Conservation (phyloP, 179 eudicot genomes). For the Spergularia azorica region DNA sequence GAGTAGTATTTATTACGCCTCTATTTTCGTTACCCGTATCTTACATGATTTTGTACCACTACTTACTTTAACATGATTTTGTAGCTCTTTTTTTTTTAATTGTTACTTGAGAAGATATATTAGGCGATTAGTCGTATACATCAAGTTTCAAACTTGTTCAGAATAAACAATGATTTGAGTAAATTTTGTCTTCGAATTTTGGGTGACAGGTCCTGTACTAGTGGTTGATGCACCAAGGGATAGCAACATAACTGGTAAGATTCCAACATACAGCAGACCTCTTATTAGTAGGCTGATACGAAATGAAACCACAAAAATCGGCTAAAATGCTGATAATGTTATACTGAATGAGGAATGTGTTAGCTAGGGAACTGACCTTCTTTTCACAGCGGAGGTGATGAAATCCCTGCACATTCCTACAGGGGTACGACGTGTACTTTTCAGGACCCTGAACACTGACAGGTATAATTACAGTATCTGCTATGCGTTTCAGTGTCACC, state of each 20-base stretch:
- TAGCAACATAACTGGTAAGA: constrained; percentile 72
- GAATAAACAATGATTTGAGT: no score
- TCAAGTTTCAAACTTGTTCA: not conserved
- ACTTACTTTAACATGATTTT: not conserved
- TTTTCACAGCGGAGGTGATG: constrained; percentile 74
- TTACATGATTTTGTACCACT: no score
- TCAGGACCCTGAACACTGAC: constrained; percentile 86
- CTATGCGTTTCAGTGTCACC: not conserved
- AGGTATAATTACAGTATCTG: constrained; percentile 38
- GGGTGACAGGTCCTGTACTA: constrained; percentile 65
- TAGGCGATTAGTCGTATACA: no score
- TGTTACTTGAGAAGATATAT: not conserved
- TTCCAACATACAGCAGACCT: not conserved
- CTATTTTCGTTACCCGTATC: no score
- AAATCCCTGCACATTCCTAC: constrained; percentile 72
- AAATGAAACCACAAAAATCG: no score
- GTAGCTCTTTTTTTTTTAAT: not conserved
- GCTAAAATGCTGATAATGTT: no score
- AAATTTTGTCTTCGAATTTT: not conserved
- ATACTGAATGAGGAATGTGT: not conserved
- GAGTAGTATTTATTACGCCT: not conserved
- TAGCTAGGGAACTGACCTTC: not conserved
- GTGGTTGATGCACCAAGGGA: constrained; percentile 84
- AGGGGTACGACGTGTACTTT: constrained; percentile 89
- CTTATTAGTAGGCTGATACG: no score